Percentiles rank a stretch among this genome's conserved stretches.
Evolutionary conservation across 1,284 basidiomycete species (phyloP).

Genomic region (Cutaneotrichosporon cavernicola): DNA sequence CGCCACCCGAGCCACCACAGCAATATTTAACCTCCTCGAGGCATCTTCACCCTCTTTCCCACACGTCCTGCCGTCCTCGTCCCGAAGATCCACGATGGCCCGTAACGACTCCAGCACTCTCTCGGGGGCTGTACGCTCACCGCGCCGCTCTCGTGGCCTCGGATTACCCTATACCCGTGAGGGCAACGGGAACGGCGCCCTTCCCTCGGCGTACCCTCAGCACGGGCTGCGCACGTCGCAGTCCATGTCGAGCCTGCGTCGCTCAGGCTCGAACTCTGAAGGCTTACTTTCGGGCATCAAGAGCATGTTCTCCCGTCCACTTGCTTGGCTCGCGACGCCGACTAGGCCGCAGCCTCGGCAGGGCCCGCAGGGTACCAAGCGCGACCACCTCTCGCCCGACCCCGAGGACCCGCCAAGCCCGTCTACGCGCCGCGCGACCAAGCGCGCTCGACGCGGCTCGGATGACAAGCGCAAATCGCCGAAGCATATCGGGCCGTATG

Average conservation of each 20-base stretch:
- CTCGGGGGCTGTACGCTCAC: constrained; percentile 16
- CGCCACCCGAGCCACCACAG: not conserved
- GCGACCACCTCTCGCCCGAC: constrained; percentile 32
- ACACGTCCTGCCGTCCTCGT: not conserved
- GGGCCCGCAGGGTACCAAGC: constrained; percentile 19
- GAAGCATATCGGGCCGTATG: constrained; percentile 15
- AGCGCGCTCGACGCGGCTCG: constrained; percentile 29
- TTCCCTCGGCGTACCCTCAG: not conserved
- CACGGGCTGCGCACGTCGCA: not conserved
- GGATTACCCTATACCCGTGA: constrained; percentile 20
- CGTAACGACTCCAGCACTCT: constrained; percentile 5
- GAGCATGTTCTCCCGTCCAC: constrained; percentile 38
- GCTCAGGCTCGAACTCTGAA: constrained; percentile 23
- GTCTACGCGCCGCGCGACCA: constrained; percentile 28
- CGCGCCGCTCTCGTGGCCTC: not conserved
- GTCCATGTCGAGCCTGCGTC: not conserved
- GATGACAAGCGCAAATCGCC: constrained; percentile 14
- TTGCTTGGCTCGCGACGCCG: constrained; percentile 42
- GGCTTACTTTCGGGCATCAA: constrained; percentile 36
- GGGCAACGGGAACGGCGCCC: constrained; percentile 11
- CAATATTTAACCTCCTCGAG: not conserved
- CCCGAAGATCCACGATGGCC: constrained; percentile 6
- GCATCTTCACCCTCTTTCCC: not conserved
- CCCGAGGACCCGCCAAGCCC: constrained; percentile 38
- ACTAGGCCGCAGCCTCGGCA: constrained; percentile 1